These are phyloP conservation scores for Eleusine indica DNA, from an alignment of 176 grass and related monocot species.

Conservation along the genomic window DNA sequence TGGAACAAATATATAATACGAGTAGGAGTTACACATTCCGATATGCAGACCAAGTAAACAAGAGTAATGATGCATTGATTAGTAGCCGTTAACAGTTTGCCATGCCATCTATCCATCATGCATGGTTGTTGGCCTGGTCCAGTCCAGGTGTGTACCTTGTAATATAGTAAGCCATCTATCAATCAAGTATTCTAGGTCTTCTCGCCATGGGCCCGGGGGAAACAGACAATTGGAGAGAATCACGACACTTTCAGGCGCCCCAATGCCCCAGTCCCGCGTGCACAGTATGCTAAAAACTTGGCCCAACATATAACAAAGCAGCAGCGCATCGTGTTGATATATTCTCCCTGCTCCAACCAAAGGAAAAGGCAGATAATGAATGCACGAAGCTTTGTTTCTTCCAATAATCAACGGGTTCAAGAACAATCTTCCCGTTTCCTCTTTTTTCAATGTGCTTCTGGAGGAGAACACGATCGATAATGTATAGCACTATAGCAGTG, in stretches of 20 bases:
- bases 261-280: background rate
- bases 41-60: background rate
- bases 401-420: background rate
- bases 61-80: background rate
- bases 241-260: conserved; percentile 7
- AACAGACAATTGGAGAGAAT: background rate
- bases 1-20: background rate
- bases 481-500: background rate
- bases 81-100: conserved; percentile 12
- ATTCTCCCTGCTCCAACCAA: background rate
- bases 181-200: background rate
- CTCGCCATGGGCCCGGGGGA: background rate
- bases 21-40: background rate
- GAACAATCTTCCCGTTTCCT: background rate
- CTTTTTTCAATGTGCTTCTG: background rate
- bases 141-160: background rate
- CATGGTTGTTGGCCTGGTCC: background rate
- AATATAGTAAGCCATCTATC: background rate
- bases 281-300: background rate
- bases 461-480: background rate
- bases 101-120: background rate
- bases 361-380: background rate
- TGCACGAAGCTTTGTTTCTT: conserved; percentile 15
- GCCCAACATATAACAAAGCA: background rate
- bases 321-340: background rate